Evolutionary conservation across 2,329 filamentous ascomycete genomes (phyloP), one percentile per base, ranked within the genome.

Genomic region (Chrysoporthe cubensis): DNA sequence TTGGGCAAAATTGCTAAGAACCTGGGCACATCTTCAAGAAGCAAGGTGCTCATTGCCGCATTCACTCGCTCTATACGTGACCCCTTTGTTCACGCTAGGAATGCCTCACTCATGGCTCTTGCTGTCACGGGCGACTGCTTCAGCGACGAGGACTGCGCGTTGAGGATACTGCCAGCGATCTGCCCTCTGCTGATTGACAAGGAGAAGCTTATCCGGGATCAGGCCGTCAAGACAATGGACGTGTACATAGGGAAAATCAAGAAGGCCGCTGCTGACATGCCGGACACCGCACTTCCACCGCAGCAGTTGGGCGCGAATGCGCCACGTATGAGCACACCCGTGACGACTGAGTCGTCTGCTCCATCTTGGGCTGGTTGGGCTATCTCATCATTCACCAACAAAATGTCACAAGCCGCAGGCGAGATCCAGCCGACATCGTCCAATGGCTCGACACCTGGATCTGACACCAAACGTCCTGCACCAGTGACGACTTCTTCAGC

Each of bases 331-430:
- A 90, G 90, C 70, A 96, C 92, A 1, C 90, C 93, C 1, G 91
- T 93, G 69, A 81, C 86, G 1, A 78, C 75, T 69, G 79, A 81
- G 58, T 87, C 85, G 50, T 85, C 90, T 65, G 83, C 85, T 32
- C 89, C 89, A 2, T 85, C 85, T 4, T 98, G 96, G 96, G 89
- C 96, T 1, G 96, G 96, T 14, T 99, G 96, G 96, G 96, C 96
- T 1, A 97, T 99, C 65, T 98, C 96, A 0, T 97, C 94, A 1
- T 99, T 99, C 76, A 98, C 96, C 1, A 98, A 98, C 79, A 97
- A 97, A 75, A 78, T 98, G 14, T 90, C 93, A 1, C 81, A 91
- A 0, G 94, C 93, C 0, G 91, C 91, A 9, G 96, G 96, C 21
- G 91, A 97, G 67, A 99, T 99, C 71, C 85, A 95, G 75, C 81